Base-by-base conservation (phyloP, 371 early-diverging fungal species). In the Amoeboaphelidium protococcarum region DNA sequence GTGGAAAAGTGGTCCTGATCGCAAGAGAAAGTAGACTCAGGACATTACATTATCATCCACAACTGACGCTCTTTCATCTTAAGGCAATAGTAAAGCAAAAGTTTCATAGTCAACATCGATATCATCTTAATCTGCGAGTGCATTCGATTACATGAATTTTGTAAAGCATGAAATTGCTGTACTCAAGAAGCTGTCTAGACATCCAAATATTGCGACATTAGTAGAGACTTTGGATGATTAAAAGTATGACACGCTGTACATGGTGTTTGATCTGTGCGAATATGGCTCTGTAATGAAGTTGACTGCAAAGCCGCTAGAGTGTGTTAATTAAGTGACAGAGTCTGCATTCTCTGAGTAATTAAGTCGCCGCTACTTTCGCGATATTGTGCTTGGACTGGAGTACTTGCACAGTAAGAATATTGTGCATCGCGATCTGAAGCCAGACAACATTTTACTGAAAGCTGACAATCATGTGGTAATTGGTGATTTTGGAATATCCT, bases 241-340 rank as follows among this genome's bases (percentile, higher is more conserved):
- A 4, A 56, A 54, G 13, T 65, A 69, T 40, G 72, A 72, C 44
- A 67, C 61, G 44, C 49, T 72, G 13, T 72, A 69, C 46, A 61
- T 72, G 62, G 58, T 72, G 31, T 69, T 72, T 51, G 70, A 72
- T 51, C 58, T 72, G 13, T 72, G 72, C 46, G 65, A 65, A 45
- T 58, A 57, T 19, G 68, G 72, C 0, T 61, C 66, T 3, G 51
- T 72, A 20, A 69, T 69, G 69, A 45, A 55, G 12, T 41, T 68
- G 16, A 10, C 37, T 10, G 16, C 10, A 31, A 16, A 31, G 37
- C 16, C 10, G 10, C n/a, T n/a, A n/a, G n/a, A n/a, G n/a, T n/a
- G n/a, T n/a, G n/a, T n/a, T n/a, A n/a, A n/a, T n/a, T n/a, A n/a
- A n/a, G n/a, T n/a, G 10, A 16, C 37, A 10, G 10, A 6, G 16